Evolutionary conservation across 345 rosid genomes (phyloP).

Genomic region (Iberis pinnata): DNA sequence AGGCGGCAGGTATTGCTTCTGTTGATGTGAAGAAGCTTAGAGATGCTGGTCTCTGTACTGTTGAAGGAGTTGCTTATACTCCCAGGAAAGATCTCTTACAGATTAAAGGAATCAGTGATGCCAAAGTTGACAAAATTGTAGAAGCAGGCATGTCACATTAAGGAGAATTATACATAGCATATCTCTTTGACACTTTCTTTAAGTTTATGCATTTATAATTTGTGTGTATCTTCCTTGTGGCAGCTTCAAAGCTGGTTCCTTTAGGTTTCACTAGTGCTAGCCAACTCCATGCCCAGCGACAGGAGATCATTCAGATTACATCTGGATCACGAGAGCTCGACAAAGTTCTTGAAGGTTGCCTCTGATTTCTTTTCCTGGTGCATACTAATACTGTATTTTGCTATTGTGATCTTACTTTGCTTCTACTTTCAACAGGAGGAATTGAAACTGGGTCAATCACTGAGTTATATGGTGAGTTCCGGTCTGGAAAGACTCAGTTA

Average conservation of each 20-base stretch:
- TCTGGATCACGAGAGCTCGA: conserved; percentile 94
- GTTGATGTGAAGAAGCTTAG: conserved; percentile 85
- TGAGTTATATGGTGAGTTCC: conserved; percentile 93
- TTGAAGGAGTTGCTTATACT: conserved; percentile 81
- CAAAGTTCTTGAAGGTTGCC: conserved; percentile 80
- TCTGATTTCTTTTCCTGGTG: not conserved
- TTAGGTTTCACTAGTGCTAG: conserved; percentile 91
- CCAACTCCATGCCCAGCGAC: conserved; percentile 85
- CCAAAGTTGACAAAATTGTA: conserved; percentile 86
- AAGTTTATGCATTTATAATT: conserved; percentile 10
- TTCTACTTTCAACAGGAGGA: conserved; percentile 49
- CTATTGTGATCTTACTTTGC: conserved; percentile 15
- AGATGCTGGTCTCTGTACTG: conserved; percentile 91
- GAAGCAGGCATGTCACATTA: conserved; percentile 68
- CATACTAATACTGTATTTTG: not conserved
- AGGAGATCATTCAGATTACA: conserved; percentile 90
- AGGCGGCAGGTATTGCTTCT: conserved; percentile 87
- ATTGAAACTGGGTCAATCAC: conserved; percentile 95
- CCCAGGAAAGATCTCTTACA: conserved; percentile 96
- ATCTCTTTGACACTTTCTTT: not conserved
- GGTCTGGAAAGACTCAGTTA: conserved; percentile 94
- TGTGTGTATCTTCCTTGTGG: conserved; percentile 4
- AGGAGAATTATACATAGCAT: not conserved
- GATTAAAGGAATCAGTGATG: conserved; percentile 93
- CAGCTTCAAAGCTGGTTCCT: conserved; percentile 91